Conservation (phyloP, 1,284 basidiomycete species). For the Rhodotorula sp. region DNA sequence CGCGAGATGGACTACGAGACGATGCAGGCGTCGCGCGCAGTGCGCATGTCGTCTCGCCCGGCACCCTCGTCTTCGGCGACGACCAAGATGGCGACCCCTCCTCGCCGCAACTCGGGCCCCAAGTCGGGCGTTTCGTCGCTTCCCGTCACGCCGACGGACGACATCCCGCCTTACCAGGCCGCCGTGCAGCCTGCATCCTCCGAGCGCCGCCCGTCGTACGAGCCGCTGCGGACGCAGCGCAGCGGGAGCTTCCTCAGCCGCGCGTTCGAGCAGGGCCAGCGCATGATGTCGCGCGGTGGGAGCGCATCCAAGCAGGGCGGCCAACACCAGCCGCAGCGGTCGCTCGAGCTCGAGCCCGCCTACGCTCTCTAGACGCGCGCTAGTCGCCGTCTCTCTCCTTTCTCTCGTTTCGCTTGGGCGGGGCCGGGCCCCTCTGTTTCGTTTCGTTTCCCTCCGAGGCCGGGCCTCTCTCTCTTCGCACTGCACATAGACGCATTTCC, state of each 20-base stretch:
- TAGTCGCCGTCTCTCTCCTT: not conserved
- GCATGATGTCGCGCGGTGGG: conserved; percentile 11
- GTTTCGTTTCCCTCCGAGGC: not conserved
- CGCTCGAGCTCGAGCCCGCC: conserved; percentile 13
- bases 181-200: not conserved
- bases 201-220: not conserved
- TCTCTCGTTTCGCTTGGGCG: not conserved
- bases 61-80: not conserved
- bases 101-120: conserved; percentile 2
- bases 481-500: not conserved
- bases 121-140: conserved; percentile 14
- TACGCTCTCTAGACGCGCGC: conserved; percentile 12
- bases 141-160: conserved; percentile 39
- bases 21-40: not conserved
- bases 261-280: conserved; percentile 29
- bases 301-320: not conserved
- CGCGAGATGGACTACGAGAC: conserved; percentile 11
- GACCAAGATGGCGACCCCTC: conserved; percentile 3
- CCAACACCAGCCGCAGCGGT: not conserved
- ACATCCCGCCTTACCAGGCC: conserved; percentile 23
- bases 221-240: conserved; percentile 26
- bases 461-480: not conserved
- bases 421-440: conserved; percentile 1
- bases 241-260: conserved; percentile 27
- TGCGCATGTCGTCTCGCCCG: not conserved